Evolutionary conservation across 1,139 yeast genomes (phyloP).

Genomic region (Yamadazyma blattariae): DNA sequence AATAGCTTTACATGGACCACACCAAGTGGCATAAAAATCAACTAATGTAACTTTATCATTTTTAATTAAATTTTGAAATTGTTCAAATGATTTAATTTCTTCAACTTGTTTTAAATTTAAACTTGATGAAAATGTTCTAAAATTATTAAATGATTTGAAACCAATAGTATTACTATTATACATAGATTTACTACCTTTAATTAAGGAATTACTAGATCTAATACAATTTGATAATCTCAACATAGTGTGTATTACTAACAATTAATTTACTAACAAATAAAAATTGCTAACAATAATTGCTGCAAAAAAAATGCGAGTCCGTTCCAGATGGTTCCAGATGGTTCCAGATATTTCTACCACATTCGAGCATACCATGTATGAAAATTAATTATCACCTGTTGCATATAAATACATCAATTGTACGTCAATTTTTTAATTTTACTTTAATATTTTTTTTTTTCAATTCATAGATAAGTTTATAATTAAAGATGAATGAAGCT

Average conservation of each 20-base stretch:
- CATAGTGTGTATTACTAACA: no score
- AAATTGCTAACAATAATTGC: no score
- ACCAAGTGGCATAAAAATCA: conserved; percentile 47
- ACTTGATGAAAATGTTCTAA: conserved; percentile 7
- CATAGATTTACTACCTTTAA: no score
- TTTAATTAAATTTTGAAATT: conserved; percentile 17
- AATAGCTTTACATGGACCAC: conserved; percentile 46
- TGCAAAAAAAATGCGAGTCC: conserved; percentile 1
- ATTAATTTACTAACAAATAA: no score
- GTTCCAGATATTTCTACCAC: conserved; percentile 12
- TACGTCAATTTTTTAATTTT: conserved; percentile 5
- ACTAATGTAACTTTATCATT: conserved; percentile 32
- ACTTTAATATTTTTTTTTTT: neutral
- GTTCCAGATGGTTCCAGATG: conserved; percentile 13
- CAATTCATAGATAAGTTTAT: neutral
- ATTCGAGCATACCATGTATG: no score
- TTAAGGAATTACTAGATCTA: no score
- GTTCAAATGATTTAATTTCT: conserved; percentile 17
- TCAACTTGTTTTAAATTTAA: conserved; percentile 15
- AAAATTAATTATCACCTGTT: no score
- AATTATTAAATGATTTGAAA: no score
- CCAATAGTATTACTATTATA: no score
- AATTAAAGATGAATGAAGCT: conserved; percentile 50
- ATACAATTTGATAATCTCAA: no score
- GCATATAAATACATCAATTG: no score